Evolutionary conservation across 225 moss, liverwort and hornwort genomes (phyloP).

Genomic region (Sphagnum tenellum): DNA sequence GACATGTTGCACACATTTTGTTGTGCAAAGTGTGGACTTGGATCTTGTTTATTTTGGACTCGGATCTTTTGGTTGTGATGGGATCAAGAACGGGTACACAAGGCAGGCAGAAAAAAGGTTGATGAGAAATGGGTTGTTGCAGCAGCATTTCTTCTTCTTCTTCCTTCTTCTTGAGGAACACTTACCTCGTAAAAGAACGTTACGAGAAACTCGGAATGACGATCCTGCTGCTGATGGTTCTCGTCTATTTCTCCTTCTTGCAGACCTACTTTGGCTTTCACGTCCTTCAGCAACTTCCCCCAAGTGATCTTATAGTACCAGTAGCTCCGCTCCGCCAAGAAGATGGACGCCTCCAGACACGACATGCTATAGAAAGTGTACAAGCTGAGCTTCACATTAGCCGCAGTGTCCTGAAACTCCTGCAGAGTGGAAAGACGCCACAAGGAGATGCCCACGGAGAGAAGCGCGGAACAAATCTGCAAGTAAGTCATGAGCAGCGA

Average conservation of each 20-base stretch:
- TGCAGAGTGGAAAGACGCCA: slow-evolving; percentile 13
- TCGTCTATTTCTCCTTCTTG: slow-evolving; percentile 6
- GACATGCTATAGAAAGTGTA: slow-evolving; percentile 52
- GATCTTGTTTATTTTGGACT: no score
- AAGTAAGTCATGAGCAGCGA: slow-evolving; percentile 13
- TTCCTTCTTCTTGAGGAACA: no score
- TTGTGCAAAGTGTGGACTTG: no score
- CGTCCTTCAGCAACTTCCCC: slow-evolving; percentile 21
- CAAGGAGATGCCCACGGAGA: slow-evolving; percentile 25
- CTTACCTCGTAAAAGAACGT: slow-evolving; percentile 62
- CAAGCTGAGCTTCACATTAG: slow-evolving; percentile 13
- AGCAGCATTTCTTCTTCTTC: no score
- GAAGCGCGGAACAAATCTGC: slow-evolving; percentile 18
- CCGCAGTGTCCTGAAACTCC: slow-evolving; percentile 6
- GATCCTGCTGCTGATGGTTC: no score
- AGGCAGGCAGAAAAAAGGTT: no score
- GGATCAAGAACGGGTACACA: no score
- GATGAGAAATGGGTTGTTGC: no score
- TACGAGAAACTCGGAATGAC: slow-evolving; percentile 20
- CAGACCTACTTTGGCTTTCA: slow-evolving; percentile 16
- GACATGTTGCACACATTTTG: no score
- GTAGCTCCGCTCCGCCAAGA: slow-evolving; percentile 50
- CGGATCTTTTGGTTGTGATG: no score
- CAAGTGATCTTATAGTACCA: slow-evolving; percentile 28
- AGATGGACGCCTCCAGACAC: slow-evolving; percentile 48